A percentile compares a stretch with the other conserved stretches of the same genome.
phyloP scores from a whole-genome alignment of 495 filamentous ascomycete genomes.

The Xylaria cubensis region DNA sequence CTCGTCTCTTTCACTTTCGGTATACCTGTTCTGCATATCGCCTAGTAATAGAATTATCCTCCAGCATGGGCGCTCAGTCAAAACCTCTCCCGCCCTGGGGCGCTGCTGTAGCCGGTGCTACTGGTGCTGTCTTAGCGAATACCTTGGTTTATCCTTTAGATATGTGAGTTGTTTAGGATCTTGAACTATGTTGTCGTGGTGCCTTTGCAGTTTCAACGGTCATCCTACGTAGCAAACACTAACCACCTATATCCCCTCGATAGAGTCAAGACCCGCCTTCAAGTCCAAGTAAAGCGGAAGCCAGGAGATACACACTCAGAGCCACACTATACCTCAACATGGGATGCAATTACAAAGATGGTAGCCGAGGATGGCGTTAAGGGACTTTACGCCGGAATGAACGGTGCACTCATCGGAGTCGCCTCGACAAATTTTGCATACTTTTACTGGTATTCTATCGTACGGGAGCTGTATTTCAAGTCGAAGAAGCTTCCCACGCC shows the following conservation, averaged over 20 bases:
- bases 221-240: not conserved
- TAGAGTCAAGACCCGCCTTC: slow-evolving; percentile 95
- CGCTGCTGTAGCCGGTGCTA: slow-evolving; percentile 87
- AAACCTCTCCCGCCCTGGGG: slow-evolving; percentile 95
- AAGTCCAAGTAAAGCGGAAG: slow-evolving; percentile 88
- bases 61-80: slow-evolving; percentile 77
- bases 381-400: slow-evolving; percentile 89
- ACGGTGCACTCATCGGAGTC: slow-evolving; percentile 85
- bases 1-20: not conserved
- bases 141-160: slow-evolving; percentile 95
- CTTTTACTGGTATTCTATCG: slow-evolving; percentile 98
- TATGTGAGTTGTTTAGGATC: slow-evolving; percentile 67
- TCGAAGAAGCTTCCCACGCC: slow-evolving; percentile 65
- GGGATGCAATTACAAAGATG: slow-evolving; percentile 90
- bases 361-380: slow-evolving; percentile 76
- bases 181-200: not conserved
- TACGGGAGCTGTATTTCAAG: slow-evolving; percentile 81
- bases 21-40: not conserved
- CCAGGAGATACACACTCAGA: slow-evolving; percentile 52
- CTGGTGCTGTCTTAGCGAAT: slow-evolving; percentile 94
- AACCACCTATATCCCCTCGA: slow-evolving; percentile 20
- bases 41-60: not conserved
- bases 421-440: slow-evolving; percentile 99
- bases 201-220: not conserved
- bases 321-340: slow-evolving; percentile 80